Base-by-base conservation (phyloP, 2,329 filamentous ascomycete species). In the Tricladium varicosporioides region DNA sequence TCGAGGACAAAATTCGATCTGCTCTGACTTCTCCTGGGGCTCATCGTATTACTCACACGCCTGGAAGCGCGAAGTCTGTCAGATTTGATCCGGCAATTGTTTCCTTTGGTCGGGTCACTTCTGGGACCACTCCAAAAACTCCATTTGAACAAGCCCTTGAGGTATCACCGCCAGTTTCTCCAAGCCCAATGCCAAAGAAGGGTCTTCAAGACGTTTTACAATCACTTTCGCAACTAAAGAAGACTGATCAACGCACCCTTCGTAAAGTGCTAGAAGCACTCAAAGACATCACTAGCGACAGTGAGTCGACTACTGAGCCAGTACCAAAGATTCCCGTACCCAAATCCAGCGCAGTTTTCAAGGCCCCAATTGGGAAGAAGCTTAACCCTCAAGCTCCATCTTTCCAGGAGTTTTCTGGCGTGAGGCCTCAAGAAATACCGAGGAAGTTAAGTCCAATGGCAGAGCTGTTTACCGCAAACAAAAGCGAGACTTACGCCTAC, bases 51-150 rank as follows among this genome's bases (percentile, higher is more conserved):
- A 42, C 48, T 32, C 22, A 48, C 2, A 57, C 46, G 19, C 52
- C 57, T 16, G 36, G 27, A 5, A 56, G 46, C 11, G 27, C 57
- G 27, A 66, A 63, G 48, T 63, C 63, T 31, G 62, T 66, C 31
- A 63, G 53, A 54, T 65, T 60, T 58, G 64, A 66, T 51, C 64
- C 64, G 15, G 61, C 63, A 22, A 61, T 65, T 16, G 36, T 65
- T n/a, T 54, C 54, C 31, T 53, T 46, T 32, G 61, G 58, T 1
- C 58, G 54, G 2, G 15, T 58, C 2, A 47, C 56, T 40, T 56
- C 59, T 32, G 19, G 33, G 22, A 27, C 22, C 22, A 27, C 22
- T 19, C n/a, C 9, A 10, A 40, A 14, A 18, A 15, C 43, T 19
- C 19, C 15, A 11, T 22, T 31, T 16, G 18, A 16, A 16, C 42